These are phyloP conservation scores for Phytopythium vexans DNA, from an alignment of 352 stramenopile genomes.

Conservation along the genomic window DNA sequence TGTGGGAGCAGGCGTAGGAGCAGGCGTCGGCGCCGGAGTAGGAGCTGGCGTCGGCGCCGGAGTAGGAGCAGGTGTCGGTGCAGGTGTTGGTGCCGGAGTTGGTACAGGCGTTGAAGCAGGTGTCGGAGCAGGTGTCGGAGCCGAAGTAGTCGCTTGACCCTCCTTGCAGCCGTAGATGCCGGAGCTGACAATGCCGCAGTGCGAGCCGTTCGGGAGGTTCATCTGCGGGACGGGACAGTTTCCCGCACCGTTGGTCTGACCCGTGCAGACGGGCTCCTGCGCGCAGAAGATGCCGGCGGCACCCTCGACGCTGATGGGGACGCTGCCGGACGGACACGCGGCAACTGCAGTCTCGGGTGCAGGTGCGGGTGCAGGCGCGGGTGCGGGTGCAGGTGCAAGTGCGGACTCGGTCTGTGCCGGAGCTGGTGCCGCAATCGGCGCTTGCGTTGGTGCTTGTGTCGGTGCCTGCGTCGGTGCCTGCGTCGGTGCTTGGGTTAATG, in stretches of 20 bases:
- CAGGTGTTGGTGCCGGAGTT: too few species aligned
- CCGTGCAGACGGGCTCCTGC: constrained; percentile 18
- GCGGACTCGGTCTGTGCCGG: background rate
- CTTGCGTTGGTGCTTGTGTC: background rate
- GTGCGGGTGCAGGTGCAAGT: background rate
- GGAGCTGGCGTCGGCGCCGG: too few species aligned
- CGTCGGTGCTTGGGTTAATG: background rate
- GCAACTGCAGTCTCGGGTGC: background rate
- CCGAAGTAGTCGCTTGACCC: too few species aligned
- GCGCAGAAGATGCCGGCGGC: constrained; percentile 4
- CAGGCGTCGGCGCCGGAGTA: too few species aligned
- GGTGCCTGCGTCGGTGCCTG: constrained; percentile 1
- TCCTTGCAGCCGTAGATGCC: background rate
- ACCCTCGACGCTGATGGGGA: constrained; percentile 28
- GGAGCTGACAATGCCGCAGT: too few species aligned
- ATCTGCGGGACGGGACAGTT: constrained; percentile 17
- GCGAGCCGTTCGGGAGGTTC: constrained; percentile 22
- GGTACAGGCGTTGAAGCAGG: too few species aligned
- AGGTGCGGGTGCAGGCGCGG: constrained; percentile 2
- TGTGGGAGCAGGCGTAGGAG: too few species aligned
- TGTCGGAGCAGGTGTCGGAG: too few species aligned
- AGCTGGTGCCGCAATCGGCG: background rate
- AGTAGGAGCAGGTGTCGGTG: too few species aligned
- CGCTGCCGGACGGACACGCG: background rate
- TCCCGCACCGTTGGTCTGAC: constrained; percentile 6